These are phyloP conservation scores for Aleurites moluccanus DNA, from an alignment of 441 rosid species.

Conservation along the genomic window DNA sequence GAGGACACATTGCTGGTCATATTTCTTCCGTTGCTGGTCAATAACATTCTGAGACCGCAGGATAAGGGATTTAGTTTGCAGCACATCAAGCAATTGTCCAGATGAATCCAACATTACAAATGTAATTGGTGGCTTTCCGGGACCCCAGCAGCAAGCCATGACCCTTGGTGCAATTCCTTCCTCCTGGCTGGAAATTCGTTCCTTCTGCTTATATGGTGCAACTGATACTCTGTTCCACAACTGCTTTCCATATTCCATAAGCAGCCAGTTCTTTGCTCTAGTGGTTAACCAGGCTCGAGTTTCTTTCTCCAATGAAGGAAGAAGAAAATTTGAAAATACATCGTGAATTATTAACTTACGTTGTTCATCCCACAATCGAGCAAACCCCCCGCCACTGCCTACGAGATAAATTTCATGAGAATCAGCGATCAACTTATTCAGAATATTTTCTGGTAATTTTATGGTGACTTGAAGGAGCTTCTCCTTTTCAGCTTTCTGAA, in stretches of 20 bases:
- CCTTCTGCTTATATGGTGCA: conserved; percentile 73
- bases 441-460: conserved; percentile 53
- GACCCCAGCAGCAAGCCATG: conserved; percentile 96
- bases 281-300: conserved; percentile 56
- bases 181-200: conserved; percentile 51
- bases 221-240: conserved; percentile 75
- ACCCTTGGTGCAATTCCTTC: conserved; percentile 75
- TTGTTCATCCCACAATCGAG: conserved; percentile 87
- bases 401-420: conserved; percentile 55
- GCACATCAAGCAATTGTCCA: conserved; percentile 81
- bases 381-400: conserved; percentile 60
- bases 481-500: conserved; percentile 91
- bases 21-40: conserved; percentile 76
- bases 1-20: conserved; percentile 69
- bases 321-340: conserved; percentile 58
- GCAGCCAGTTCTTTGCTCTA: conserved; percentile 70
- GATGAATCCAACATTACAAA: conserved; percentile 86
- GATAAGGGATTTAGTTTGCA: conserved; percentile 60
- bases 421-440: conserved; percentile 52
- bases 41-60: conserved; percentile 70
- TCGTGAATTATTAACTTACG: conserved; percentile 65
- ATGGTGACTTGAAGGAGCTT: conserved; percentile 73
- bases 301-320: conserved; percentile 86
- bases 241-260: conserved; percentile 64
- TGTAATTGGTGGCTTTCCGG: conserved; percentile 82